Base-by-base conservation (phyloP, 148 eudicot species). In the Silene latifolia region DNA sequence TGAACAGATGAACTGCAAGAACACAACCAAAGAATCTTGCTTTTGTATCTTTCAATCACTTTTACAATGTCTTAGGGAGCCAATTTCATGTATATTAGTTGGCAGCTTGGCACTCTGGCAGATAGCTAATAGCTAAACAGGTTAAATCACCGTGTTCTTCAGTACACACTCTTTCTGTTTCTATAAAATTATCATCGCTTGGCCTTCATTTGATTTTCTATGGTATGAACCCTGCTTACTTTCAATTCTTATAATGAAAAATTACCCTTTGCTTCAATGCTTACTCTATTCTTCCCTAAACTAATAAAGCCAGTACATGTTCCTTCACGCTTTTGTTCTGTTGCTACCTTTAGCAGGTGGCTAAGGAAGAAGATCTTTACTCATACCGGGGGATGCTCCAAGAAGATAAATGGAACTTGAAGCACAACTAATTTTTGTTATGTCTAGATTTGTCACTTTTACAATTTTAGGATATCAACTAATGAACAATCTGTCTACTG, bases 1-100 rank as follows among this genome's bases (percentile, higher is more conserved):
- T 67, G 53, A 35, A 67, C 70, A 9, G 44, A 60, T 67, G 53
- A 35, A 67, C 70, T 19, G 44, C 18, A 67, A n/a, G 47, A 18
- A 42, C 48, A 15, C 61, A 56, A 51, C 46, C 17, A 53, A 13
- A 53, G 42, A 69, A 53, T 8, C 1, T 8, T 71, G 47, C 18
- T 24, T 7, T 18, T 51, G 19, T 57, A 58, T 32, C 47, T 39
- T 13, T 7, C 29, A 60, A 60, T 24, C 14, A 24, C 25, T 11
- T 23, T 60, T 60, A 60, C 64, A 60, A 21, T 20, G 3, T 58
- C 61, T 58, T 58, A 6, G 23, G 25, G 8, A 60, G 11, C 63
- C 13, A 60, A 20, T 11, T 60, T 60, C 29, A 23, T 5, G 27
- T 10, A 51, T 51, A 12, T 12, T 11, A 51, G 56, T 51, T 51